Base-by-base conservation (phyloP, 768 basidiomycete species). In the Floccularia luteovirens region DNA sequence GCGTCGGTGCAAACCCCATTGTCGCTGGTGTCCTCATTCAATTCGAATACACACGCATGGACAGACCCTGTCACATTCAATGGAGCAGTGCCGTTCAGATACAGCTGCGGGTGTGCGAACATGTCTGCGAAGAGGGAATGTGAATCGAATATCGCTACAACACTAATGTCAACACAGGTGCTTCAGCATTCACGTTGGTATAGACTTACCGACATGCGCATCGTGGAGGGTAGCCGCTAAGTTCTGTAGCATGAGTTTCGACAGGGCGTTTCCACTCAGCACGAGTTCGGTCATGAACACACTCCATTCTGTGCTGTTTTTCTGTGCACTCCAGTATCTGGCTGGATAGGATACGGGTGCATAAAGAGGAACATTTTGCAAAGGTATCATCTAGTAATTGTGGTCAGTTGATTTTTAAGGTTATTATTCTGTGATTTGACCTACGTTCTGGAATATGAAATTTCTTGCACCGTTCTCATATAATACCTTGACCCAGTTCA, bases 401-500 rank as follows among this genome's bases (percentile, higher is more conserved):
- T n/a, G n/a, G n/a, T n/a, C n/a, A n/a, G n/a, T n/a, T n/a, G n/a
- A n/a, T n/a, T n/a, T n/a, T n/a, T n/a, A n/a, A n/a, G n/a, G n/a
- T n/a, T n/a, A n/a, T n/a, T n/a, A n/a, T n/a, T n/a, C n/a, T n/a
- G n/a, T n/a, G n/a, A n/a, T n/a, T n/a, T n/a, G n/a, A 50, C 75
- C 56, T 44, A 79, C 81, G 47, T 81, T 82, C 46, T 80, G 77
- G 62, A 83, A 77, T 36, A 83, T 54, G 51, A 83, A 81, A 48
- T 83, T 79, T 32, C 79, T 64, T 3, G 77, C 80, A 4, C 82
- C 81, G 36, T 56, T 66, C 8, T 67, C 51, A 49, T 82, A 79
- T 27, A 83, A 49, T 1, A 60, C 60, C 44, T 66, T 72, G 22
- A 83, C 63, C 70, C 76, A 81, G 33, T 77, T 70, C 3, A 82